Evolutionary conservation across 768 basidiomycete genomes (phyloP), one percentile per base, ranked within the genome.

Genomic region (Pisolithus marmoratus): DNA sequence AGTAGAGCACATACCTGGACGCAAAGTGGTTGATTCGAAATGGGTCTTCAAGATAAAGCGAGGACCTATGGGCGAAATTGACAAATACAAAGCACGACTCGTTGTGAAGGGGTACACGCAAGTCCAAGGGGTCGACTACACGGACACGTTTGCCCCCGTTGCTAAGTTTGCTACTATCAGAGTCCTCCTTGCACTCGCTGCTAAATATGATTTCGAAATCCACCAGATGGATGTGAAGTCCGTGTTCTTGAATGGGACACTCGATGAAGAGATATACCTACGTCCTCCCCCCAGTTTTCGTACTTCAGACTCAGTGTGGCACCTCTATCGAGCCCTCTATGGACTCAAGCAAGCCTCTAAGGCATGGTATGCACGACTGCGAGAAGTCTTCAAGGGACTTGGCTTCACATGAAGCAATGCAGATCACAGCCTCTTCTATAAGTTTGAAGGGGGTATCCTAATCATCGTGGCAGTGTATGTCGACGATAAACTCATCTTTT

Each of bases 61-160:
- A 12, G 38, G 38, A 5, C 52, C 49, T 1, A 51, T 55, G 2
- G 73, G 73, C 20, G 45, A 58, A 1, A 59, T 75, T 15, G 49
- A 52, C 0, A 49, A 61, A 0, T 66, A 69, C 64, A 76, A 78
- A 56, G 73, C 69, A 1, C 57, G 67, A 1, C 61, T 77, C 2
- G 72, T 76, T 4, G 71, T 69, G 0, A 61, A 72, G 49, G 70
- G 76, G 0, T 70, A 52, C 52, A 56, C 53, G 1, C 68, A 70
- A 38, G 38, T 57, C 8, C 64, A 62, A 8, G 72, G 74, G 1
- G 27, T 71, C 6, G 68, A 75, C 45, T 76, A 63, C 49, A 49
- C 44, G 8, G 65, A 70, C 12, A 74, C 60, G 1, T 72, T 66
- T 49, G 52, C 66, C 1, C 65, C 70, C 5, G 52, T 61, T 15